phyloP scores from a whole-genome alignment of 306 rosid species.

The Abrus precatorius region DNA sequence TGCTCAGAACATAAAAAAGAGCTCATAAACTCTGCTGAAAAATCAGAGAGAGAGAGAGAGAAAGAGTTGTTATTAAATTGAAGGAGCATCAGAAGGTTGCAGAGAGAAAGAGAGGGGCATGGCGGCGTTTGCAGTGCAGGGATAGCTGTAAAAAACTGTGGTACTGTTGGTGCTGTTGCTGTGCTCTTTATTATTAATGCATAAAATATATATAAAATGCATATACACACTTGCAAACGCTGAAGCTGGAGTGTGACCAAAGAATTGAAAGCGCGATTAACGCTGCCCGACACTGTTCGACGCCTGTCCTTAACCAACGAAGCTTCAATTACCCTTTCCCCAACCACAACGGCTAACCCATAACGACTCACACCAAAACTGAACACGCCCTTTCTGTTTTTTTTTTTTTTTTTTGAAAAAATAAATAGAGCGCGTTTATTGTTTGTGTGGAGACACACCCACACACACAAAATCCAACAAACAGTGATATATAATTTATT shows the following conservation, averaged over 20 bases:
- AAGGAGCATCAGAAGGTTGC: conserved; percentile 44
- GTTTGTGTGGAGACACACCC: neutral
- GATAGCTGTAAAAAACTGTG: conserved; percentile 59
- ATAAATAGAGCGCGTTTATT: neutral
- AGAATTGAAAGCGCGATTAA: conserved; percentile 59
- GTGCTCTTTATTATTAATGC: conserved; percentile 47
- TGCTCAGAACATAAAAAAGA: conserved; percentile 53
- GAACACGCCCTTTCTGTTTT: neutral
- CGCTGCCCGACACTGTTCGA: conserved; percentile 55
- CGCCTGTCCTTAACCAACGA: conserved; percentile 50
- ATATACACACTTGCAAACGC: conserved; percentile 26
- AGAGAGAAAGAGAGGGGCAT: conserved; percentile 61
- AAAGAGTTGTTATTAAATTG: conserved; percentile 58
- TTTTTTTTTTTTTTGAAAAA: neutral
- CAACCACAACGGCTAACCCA: conserved; percentile 45
- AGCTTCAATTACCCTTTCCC: conserved; percentile 47
- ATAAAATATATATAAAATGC: neutral
- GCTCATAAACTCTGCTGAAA: conserved; percentile 50
- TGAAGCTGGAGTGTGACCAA: conserved; percentile 30
- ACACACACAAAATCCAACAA: conserved; percentile 38
- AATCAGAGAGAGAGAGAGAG: conserved; percentile 48
- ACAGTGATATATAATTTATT: neutral
- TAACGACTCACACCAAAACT: conserved; percentile 10
- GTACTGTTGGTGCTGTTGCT: conserved; percentile 48
- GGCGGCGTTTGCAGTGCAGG: conserved; percentile 88